Evolutionary conservation across 768 basidiomycete genomes (phyloP).

Genomic region (Arthromyces matolae): DNA sequence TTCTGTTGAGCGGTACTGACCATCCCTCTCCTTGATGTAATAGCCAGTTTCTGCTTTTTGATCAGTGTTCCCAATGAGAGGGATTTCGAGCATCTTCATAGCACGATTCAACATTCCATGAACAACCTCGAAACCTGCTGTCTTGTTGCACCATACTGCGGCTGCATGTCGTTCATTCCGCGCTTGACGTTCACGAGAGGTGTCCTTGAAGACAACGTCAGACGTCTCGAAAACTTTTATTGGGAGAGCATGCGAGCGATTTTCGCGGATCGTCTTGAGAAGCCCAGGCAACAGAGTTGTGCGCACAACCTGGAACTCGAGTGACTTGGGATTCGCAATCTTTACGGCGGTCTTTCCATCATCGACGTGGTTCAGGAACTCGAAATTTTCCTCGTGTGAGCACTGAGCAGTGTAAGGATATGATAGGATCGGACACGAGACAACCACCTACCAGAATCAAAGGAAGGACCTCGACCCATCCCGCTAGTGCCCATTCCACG

Average conservation of each 20-base stretch:
- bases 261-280: constrained; percentile 95
- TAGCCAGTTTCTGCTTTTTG: constrained; percentile 69
- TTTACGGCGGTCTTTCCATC: constrained; percentile 79
- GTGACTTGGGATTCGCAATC: constrained; percentile 95
- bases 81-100: constrained; percentile 95
- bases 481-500: constrained; percentile 87
- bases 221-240: constrained; percentile 92
- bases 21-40: constrained; percentile 83
- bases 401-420: constrained; percentile 50
- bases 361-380: constrained; percentile 84
- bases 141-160: constrained; percentile 94
- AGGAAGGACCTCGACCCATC: constrained; percentile 94
- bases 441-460: constrained; percentile 74
- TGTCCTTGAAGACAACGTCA: constrained; percentile 90
- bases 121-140: constrained; percentile 93
- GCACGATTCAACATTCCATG: constrained; percentile 92
- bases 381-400: constrained; percentile 98
- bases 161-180: constrained; percentile 86
- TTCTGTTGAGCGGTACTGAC: constrained; percentile 42
- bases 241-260: constrained; percentile 88
- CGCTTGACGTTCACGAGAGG: constrained; percentile 70
- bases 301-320: constrained; percentile 97
- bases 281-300: constrained; percentile 94
- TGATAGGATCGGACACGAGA: not conserved
- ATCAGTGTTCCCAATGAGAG: constrained; percentile 62